A percentile compares a stretch with the other conserved stretches of the same genome.
phyloP scores from a whole-genome alignment of 495 filamentous ascomycete species.

The Lophiostoma macrostomum region DNA sequence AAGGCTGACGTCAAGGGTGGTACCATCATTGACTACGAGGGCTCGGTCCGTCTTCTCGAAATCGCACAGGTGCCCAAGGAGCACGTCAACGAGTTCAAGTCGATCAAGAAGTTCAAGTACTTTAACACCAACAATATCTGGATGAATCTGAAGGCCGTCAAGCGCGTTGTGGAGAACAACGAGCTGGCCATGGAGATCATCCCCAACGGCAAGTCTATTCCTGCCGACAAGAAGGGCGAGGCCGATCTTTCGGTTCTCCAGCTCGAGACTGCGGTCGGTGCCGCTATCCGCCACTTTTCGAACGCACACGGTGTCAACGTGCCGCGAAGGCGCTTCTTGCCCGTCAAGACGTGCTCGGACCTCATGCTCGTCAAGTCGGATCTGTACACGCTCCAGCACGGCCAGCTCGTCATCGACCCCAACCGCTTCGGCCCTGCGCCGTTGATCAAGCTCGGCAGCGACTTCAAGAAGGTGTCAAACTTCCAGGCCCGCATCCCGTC shows the following conservation, averaged over 20 bases:
- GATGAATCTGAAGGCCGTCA: slow-evolving; percentile 96
- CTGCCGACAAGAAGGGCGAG: slow-evolving; percentile 99
- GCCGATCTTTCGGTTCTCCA: slow-evolving; percentile 96
- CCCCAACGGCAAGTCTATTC: slow-evolving; percentile 96
- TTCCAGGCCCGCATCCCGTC: slow-evolving; percentile 96
- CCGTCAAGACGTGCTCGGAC: slow-evolving; percentile 99
- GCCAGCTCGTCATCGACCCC: slow-evolving; percentile 92
- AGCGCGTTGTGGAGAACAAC: slow-evolving; percentile 97
- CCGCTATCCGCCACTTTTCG: slow-evolving; percentile 96
- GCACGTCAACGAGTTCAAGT: slow-evolving; percentile 99
- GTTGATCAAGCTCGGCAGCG: slow-evolving; percentile 95
- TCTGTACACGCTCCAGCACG: slow-evolving; percentile 99
- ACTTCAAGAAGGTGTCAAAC: slow-evolving; percentile 99
- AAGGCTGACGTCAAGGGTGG: slow-evolving; percentile 99
- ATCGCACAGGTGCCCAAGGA: slow-evolving; percentile 99
- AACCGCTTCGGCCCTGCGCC: slow-evolving; percentile 97
- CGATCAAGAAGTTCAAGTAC: slow-evolving; percentile 99
- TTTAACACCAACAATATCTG: slow-evolving; percentile 99
- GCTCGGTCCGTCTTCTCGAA: slow-evolving; percentile 91
- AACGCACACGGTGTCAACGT: slow-evolving; percentile 99
- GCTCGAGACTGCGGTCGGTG: slow-evolving; percentile 97
- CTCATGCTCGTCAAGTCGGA: slow-evolving; percentile 99
- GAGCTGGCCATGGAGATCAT: slow-evolving; percentile 99
- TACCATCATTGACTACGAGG: slow-evolving; percentile 99
- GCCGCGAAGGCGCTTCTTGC: slow-evolving; percentile 93